These are phyloP conservation scores for Aspergillus tubingensis DNA, from an alignment of 2,329 filamentous ascomycete species.

Conservation along the genomic window DNA sequence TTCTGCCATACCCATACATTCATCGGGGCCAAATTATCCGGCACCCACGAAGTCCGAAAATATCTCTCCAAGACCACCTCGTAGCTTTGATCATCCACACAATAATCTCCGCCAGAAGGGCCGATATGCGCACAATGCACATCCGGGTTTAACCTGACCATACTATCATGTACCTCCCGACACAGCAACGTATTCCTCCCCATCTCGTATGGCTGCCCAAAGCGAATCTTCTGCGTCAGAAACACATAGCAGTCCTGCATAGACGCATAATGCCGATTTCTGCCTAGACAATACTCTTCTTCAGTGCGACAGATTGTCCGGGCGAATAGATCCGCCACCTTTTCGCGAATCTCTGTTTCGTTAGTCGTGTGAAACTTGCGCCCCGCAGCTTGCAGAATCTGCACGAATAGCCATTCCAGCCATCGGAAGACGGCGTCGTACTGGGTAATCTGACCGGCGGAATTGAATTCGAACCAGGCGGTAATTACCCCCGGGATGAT, in stretches of 20 bases:
- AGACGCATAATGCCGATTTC: constrained; percentile 25
- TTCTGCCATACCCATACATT: constrained; percentile 20
- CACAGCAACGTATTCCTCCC: constrained; percentile 31
- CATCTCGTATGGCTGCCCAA: constrained; percentile 29
- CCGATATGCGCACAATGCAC: constrained; percentile 33
- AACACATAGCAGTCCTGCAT: constrained; percentile 21
- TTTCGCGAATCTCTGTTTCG: background rate
- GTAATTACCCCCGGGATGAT: constrained; percentile 24
- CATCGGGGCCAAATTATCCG: constrained; percentile 22
- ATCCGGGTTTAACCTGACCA: constrained; percentile 29
- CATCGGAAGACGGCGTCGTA: constrained; percentile 25
- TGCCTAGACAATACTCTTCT: constrained; percentile 21
- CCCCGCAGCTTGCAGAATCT: constrained; percentile 7
- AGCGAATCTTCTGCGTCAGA: constrained; percentile 23
- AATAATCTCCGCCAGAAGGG: constrained; percentile 29
- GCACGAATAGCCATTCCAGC: constrained; percentile 20
- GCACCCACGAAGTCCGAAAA: constrained; percentile 29
- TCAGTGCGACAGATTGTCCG: constrained; percentile 25
- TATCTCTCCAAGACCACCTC: constrained; percentile 27
- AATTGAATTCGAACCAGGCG: constrained; percentile 5
- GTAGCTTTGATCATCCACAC: constrained; percentile 31
- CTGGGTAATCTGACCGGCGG: constrained; percentile 18
- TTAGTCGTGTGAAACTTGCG: constrained; percentile 23
- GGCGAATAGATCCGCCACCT: constrained; percentile 17
- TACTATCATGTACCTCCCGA: constrained; percentile 32